phyloP scores from a whole-genome alignment of 768 basidiomycete species.

The Termitomyces sp. region DNA sequence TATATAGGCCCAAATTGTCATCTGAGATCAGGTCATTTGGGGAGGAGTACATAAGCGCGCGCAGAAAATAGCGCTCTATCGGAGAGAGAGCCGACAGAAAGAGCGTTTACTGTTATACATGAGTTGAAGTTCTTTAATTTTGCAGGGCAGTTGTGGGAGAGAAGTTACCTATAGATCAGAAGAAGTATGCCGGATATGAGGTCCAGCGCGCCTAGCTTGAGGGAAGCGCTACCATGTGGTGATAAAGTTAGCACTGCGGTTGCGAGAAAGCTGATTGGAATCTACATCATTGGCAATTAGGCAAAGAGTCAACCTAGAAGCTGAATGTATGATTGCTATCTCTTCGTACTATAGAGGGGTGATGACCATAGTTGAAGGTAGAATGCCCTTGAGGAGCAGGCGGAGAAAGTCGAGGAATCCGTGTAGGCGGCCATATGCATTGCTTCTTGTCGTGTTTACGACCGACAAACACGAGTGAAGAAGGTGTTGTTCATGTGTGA shows the following conservation, averaged over 20 bases:
- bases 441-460: not conserved
- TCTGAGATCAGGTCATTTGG: not conserved
- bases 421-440: not conserved
- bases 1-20: not conserved
- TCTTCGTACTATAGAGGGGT: not conserved
- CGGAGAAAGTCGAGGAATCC: not conserved
- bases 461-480: not conserved
- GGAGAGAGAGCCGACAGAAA: not conserved
- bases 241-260: not conserved
- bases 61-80: not conserved
- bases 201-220: not conserved
- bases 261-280: not conserved
- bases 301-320: not conserved
- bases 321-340: not conserved
- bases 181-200: not conserved
- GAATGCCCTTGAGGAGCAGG: not conserved
- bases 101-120: not conserved
- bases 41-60: not conserved
- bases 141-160: not conserved
- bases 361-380: not conserved
- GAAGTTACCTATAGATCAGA: not conserved
- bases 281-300: not conserved
- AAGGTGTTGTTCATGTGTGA: not conserved
- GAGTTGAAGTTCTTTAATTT: not conserved
- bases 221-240: not conserved